Conservation (phyloP, 257 asterid genomes). For the Ilex aquifolium region DNA sequence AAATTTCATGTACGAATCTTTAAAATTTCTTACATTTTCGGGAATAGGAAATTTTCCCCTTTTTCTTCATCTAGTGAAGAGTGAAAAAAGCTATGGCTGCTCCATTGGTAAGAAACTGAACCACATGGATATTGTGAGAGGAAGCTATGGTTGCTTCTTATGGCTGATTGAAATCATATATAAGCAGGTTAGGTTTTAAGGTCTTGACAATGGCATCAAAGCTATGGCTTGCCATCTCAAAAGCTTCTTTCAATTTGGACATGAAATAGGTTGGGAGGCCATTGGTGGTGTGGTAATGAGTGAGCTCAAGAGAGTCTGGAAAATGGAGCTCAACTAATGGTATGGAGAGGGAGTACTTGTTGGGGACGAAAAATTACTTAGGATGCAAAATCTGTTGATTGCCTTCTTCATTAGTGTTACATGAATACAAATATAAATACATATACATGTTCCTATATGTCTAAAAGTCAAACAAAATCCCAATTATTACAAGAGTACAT, state of each 20-base stretch:
- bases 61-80: background rate
- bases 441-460: too few species aligned
- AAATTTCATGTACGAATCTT: too few species aligned
- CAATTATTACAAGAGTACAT: too few species aligned
- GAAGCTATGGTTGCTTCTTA: constrained; percentile 33
- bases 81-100: constrained; percentile 24
- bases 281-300: constrained; percentile 43
- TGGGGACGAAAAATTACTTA: too few species aligned
- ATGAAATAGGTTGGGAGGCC: constrained; percentile 53
- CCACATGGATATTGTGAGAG: constrained; percentile 15
- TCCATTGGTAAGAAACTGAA: constrained; percentile 25
- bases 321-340: constrained; percentile 34
- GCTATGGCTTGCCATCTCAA: constrained; percentile 24
- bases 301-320: constrained; percentile 30
- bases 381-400: too few species aligned
- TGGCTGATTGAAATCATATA: constrained; percentile 25
- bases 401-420: too few species aligned
- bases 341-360: constrained; percentile 13
- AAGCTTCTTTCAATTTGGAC: constrained; percentile 24
- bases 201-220: constrained; percentile 18
- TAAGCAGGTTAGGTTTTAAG: constrained; percentile 31
- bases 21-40: constrained; percentile 12
- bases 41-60: constrained; percentile 29
- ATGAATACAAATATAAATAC: too few species aligned
- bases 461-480: too few species aligned